Base-by-base conservation (phyloP, 2,329 filamentous ascomycete species). In the Penicillium sp. region DNA sequence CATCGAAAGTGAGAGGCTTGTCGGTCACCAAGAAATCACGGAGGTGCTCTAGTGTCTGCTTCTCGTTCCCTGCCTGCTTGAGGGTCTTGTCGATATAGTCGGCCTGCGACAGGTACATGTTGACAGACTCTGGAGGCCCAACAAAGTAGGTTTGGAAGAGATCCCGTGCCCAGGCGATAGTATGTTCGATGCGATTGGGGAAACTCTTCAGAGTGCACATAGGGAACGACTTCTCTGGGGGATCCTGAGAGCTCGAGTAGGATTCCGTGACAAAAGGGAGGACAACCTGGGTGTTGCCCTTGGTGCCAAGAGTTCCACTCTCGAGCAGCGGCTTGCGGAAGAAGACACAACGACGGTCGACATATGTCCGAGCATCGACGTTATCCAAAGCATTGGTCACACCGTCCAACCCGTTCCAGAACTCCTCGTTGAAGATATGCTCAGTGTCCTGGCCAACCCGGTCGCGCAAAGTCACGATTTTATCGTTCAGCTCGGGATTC, bases 131-230 rank as follows among this genome's bases (percentile, higher is more conserved):
- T 0, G 93, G 86, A 20, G 89, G 89, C 56, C 91, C 93, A 55
- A 94, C 89, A 58, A 97, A 98, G 54, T 84, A 88, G 18, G 83
- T 84, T 71, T 97, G 89, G 70, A 98, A 98, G 51, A 95, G 79
- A 65, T 97, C 93, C 58, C 94, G 87, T 26, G 90, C 84, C 93
- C 93, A 98, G 2, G 93, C 93, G 64, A 98, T 98, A 1, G 93
- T 97, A 68, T 98, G 93, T 71, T 98, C 90, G 58, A 98, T 98
- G 59, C 85, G 85, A 76, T 98, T 98, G 43, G 93, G 93, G 76
- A 98, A 98, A 68, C 90, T 96, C 61, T 87, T 82, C 47, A 98
- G 78, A 4, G 93, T 97, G 68, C 93, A 98, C 90, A 97, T 97
- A 1, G 93, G 93, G 77, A 98, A 97, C 1, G 93, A 94, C 72